A percentile compares a stretch with the other conserved stretches of the same genome.
Evolutionary conservation across 2,329 filamentous ascomycete genomes (phyloP).

Genomic region (Sporothrix inflata): DNA sequence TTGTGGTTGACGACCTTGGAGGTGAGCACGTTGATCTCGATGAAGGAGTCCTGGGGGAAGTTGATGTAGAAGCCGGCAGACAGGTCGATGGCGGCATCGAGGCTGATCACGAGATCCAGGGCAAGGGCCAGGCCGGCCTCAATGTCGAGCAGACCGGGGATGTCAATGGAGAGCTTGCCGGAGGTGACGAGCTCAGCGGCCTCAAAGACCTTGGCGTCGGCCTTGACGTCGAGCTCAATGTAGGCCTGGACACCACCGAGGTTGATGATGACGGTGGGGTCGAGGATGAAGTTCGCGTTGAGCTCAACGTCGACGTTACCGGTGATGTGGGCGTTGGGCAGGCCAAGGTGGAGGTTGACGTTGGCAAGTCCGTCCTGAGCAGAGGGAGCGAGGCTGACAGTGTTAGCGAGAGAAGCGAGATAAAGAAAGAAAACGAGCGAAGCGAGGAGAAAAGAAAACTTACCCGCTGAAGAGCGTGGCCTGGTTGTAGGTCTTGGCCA

Average conservation of each 20-base stretch:
- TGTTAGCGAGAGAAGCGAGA: background rate
- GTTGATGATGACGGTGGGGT: slow-evolving; percentile 34
- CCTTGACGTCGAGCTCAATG: slow-evolving; percentile 37
- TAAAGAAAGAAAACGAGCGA: background rate
- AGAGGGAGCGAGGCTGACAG: slow-evolving; percentile 29
- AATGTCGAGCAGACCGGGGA: slow-evolving; percentile 37
- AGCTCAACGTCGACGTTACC: slow-evolving; percentile 34
- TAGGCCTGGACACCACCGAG: slow-evolving; percentile 39
- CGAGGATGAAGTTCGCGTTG: slow-evolving; percentile 31
- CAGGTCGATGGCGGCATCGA: slow-evolving; percentile 38
- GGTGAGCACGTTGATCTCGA: slow-evolving; percentile 38
- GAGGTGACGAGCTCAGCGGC: slow-evolving; percentile 36
- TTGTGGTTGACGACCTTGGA: slow-evolving; percentile 36
- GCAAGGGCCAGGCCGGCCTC: slow-evolving; percentile 38
- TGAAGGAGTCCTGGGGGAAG: slow-evolving; percentile 37
- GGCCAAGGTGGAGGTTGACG: slow-evolving; percentile 33
- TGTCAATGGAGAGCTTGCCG: slow-evolving; percentile 31
- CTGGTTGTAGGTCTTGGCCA: slow-evolving; percentile 33
- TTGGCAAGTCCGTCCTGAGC: slow-evolving; percentile 22
- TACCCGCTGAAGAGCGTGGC: slow-evolving; percentile 35
- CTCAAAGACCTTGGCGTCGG: slow-evolving; percentile 36
- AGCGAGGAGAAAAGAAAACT: background rate
- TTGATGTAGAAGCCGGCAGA: slow-evolving; percentile 37
- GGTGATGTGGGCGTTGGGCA: slow-evolving; percentile 34
- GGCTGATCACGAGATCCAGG: slow-evolving; percentile 38